Base-by-base conservation (phyloP, 2,329 filamentous ascomycete species). In the Trichophyton schoenleinii region DNA sequence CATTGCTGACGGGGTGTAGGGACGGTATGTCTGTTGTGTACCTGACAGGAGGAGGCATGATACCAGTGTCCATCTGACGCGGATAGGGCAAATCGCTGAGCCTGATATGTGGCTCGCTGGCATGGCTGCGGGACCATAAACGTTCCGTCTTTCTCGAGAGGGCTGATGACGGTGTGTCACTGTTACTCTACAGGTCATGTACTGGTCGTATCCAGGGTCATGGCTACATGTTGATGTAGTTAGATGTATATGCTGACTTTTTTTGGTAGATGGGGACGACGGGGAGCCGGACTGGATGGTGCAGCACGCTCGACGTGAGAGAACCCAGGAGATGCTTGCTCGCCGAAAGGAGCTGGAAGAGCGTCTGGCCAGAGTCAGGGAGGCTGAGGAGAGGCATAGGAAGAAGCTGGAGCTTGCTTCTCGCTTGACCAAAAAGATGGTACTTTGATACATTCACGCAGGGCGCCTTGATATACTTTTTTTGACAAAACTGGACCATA, bases 51-150 rank as follows among this genome's bases (percentile, higher is more conserved):
- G 11, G 48, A 15, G 59, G 44, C 15, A 18, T 18, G 41, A 44
- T n/a, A 18, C n/a, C 41, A 18, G n/a, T 44, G 41, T 44, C 34
- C 9, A 49, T 28, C 28, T 42, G 36, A 57, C 61, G 57, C 18
- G 9, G 44, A 18, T 64, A 88, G 80, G 91, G 91, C 52, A 96
- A 96, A 80, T 96, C 91, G 0, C 75, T 96, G 52, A 96, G 91
- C 66, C 79, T 96, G 31, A 94, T 96, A 64, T 96, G 91, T 70
- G 88, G 87, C 46, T 86, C 91, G 4, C 73, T 96, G 68, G 95
- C 91, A 2, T 96, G 91, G 91, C 79, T 96, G n/a, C 86, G 91
- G 57, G 83, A 89, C 61, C 83, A 91, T 74, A 92, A 95, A 71
- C 78, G 84, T 73, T 71, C 78, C 68, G 67, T 72, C 63, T 74